A percentile compares a stretch with the other conserved stretches of the same genome.
Evolutionary conservation across 352 stramenopile species (phyloP).

Genomic region (Phytophthora palmivora): DNA sequence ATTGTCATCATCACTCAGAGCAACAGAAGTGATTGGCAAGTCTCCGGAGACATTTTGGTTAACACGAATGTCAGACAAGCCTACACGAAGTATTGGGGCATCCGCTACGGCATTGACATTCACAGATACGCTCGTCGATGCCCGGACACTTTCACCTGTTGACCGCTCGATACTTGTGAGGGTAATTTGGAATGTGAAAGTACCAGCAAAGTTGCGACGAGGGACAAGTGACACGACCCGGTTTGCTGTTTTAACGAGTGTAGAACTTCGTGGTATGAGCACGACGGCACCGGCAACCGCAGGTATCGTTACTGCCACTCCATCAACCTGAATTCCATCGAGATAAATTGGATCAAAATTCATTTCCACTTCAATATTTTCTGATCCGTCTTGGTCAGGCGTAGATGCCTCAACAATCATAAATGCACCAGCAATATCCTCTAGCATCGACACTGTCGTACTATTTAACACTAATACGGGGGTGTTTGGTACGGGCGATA

Average conservation of each 20-base stretch:
- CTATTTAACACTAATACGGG: conserved; percentile 42
- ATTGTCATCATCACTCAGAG: conserved; percentile 45
- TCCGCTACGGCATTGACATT: conserved; percentile 45
- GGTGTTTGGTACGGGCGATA: conserved; percentile 47
- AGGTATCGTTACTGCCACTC: conserved; percentile 16
- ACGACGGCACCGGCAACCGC: conserved; percentile 20
- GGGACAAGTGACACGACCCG: conserved; percentile 41
- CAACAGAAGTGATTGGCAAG: conserved; percentile 35
- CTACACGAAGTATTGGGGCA: conserved; percentile 34
- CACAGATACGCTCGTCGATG: conserved; percentile 35
- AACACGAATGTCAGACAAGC: conserved; percentile 25
- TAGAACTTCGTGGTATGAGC: conserved; percentile 25
- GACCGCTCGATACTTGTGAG: conserved; percentile 39
- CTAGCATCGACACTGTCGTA: conserved; percentile 30
- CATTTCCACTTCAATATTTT: conserved; percentile 52
- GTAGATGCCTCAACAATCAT: conserved; percentile 47
- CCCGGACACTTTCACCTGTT: conserved; percentile 31
- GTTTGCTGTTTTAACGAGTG: conserved; percentile 20
- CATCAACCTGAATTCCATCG: conserved; percentile 39
- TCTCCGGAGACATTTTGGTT: conserved; percentile 46
- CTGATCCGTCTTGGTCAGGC: conserved; percentile 54
- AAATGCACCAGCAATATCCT: conserved; percentile 46
- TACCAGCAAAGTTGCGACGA: conserved; percentile 45
- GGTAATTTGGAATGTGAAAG: conserved; percentile 37
- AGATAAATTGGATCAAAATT: conserved; percentile 44